Conservation (phyloP, 1,284 basidiomycete genomes). For the Sporisorium iseilematis-ciliati region DNA sequence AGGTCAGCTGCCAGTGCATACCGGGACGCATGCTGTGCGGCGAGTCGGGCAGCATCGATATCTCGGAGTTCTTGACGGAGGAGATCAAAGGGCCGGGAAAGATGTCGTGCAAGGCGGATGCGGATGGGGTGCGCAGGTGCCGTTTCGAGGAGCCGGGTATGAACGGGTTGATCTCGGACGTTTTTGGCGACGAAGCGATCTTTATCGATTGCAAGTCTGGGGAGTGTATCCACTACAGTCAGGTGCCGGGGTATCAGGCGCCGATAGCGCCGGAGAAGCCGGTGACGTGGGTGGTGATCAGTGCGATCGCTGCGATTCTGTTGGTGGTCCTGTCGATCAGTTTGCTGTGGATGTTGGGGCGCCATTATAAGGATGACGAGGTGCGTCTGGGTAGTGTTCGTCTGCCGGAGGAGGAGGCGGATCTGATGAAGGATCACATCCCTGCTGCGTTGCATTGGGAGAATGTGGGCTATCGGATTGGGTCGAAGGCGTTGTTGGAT, state of each 20-base stretch:
- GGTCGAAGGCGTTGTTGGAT: slow-evolving; percentile 79
- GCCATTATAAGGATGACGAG: slow-evolving; percentile 56
- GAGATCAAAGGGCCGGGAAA: slow-evolving; percentile 90
- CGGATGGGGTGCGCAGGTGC: slow-evolving; percentile 73
- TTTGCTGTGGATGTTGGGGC: slow-evolving; percentile 65
- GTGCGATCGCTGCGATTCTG: slow-evolving; percentile 79
- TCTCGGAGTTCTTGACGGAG: slow-evolving; percentile 89
- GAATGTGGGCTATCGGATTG: slow-evolving; percentile 78
- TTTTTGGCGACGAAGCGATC: slow-evolving; percentile 93
- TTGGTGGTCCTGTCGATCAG: slow-evolving; percentile 73
- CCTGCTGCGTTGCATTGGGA: slow-evolving; percentile 91
- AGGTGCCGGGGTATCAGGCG: slow-evolving; percentile 80
- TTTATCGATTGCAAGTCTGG: slow-evolving; percentile 87
- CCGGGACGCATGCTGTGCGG: slow-evolving; percentile 94
- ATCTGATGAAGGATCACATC: slow-evolving; percentile 91
- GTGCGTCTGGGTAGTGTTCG: slow-evolving; percentile 39
- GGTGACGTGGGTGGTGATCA: slow-evolving; percentile 81
- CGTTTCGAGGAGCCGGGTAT: slow-evolving; percentile 94
- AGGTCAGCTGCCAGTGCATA: slow-evolving; percentile 89
- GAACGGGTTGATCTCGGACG: slow-evolving; percentile 91
- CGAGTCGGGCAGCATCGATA: slow-evolving; percentile 96
- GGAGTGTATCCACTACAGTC: slow-evolving; percentile 92
- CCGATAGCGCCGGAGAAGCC: slow-evolving; percentile 43
- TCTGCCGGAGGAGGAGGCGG: slow-evolving; percentile 77
- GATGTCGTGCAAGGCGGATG: slow-evolving; percentile 81